These are phyloP conservation scores for Aspergillus luchuensis DNA, from an alignment of 2,329 filamentous ascomycete genomes.

Conservation along the genomic window DNA sequence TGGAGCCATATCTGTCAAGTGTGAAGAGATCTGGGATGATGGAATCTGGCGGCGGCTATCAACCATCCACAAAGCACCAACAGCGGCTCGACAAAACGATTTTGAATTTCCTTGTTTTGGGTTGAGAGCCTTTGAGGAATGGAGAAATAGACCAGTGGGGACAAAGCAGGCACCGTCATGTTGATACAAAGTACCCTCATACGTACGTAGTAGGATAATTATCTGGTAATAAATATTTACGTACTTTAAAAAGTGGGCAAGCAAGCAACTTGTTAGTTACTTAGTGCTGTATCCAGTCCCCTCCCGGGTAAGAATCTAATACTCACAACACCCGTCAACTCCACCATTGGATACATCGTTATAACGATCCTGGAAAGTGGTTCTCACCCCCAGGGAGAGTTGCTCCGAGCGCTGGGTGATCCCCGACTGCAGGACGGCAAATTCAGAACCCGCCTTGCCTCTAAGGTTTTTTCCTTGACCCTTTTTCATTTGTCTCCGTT, in stretches of 20 bases:
- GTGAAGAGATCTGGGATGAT: neutral
- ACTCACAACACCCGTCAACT: neutral
- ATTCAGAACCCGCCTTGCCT: slow-evolving; percentile 15
- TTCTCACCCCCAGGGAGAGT: neutral
- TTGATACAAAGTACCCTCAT: neutral
- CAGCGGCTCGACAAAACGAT: neutral
- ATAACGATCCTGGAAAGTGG: slow-evolving; percentile 3
- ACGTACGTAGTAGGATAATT: too few species aligned
- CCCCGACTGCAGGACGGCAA: slow-evolving; percentile 18
- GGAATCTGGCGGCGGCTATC: neutral
- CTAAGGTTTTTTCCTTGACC: slow-evolving; percentile 1
- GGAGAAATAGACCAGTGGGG: neutral
- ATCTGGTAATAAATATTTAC: too few species aligned
- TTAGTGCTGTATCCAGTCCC: neutral
- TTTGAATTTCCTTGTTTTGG: neutral
- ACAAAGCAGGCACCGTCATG: neutral
- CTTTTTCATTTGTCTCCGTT: slow-evolving; percentile 6
- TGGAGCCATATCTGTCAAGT: neutral
- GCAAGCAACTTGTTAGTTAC: neutral
- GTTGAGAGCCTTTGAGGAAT: neutral
- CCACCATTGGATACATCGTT: neutral
- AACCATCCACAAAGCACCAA: neutral
- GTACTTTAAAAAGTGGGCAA: neutral
- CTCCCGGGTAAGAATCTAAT: too few species aligned
- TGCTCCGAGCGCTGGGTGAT: slow-evolving; percentile 1